phyloP scores from a whole-genome alignment of 2,329 filamentous ascomycete genomes.

The Phyllosticta ampelicida region DNA sequence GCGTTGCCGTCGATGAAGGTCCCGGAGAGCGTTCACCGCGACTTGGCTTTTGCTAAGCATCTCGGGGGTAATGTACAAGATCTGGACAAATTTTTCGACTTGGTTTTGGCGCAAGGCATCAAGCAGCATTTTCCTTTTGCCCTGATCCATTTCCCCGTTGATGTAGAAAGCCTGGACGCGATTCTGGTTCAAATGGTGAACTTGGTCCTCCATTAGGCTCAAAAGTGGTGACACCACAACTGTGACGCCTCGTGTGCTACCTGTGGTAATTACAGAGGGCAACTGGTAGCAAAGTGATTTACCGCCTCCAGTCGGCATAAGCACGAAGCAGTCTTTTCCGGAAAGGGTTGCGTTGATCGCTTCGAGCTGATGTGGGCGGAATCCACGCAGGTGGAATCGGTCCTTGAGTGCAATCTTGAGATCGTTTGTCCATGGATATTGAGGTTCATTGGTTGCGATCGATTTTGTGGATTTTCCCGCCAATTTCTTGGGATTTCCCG shows the following conservation, averaged over 20 bases:
- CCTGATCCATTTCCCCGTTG: conserved; percentile 61
- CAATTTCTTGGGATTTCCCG: conserved; percentile 6
- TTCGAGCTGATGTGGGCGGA: conserved; percentile 84
- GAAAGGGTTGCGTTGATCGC: conserved; percentile 87
- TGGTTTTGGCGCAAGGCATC: conserved; percentile 49
- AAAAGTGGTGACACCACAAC: conserved; percentile 90
- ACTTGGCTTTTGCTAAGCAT: conserved; percentile 77
- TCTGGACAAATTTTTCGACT: conserved; percentile 67
- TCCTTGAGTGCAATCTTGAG: conserved; percentile 72
- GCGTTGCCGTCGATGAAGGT: conserved; percentile 57
- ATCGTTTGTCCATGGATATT: conserved; percentile 73
- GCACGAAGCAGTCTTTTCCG: conserved; percentile 82
- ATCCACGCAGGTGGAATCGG: conserved; percentile 73
- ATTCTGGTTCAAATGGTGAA: conserved; percentile 64
- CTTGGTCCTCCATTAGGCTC: conserved; percentile 96
- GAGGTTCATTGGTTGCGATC: conserved; percentile 22
- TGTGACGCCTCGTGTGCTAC: conserved; percentile 75
- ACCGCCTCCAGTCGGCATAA: conserved; percentile 96
- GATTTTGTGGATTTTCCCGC: conserved; percentile 14
- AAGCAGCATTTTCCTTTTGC: conserved; percentile 57
- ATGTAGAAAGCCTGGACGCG: conserved; percentile 71
- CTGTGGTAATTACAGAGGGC: conserved; percentile 71
- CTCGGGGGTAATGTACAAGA: conserved; percentile 93
- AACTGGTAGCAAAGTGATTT: conserved; percentile 97
- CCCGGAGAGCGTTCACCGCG: conserved; percentile 55